Evolutionary conservation across 2,329 filamentous ascomycete species (phyloP).

Genomic region (Dendrostoma leiphaemia): DNA sequence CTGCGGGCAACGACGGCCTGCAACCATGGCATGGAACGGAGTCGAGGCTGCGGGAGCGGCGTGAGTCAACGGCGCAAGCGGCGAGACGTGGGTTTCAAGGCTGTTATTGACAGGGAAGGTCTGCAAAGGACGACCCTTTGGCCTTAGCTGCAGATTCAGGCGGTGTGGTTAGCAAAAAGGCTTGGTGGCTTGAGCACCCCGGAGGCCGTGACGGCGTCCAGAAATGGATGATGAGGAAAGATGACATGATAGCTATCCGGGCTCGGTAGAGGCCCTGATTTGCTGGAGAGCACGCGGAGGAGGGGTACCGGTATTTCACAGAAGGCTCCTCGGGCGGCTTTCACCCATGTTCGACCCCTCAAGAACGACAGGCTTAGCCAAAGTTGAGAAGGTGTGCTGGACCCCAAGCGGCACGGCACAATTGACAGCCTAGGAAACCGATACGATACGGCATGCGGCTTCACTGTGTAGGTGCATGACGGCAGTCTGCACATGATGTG

Average conservation of each 20-base stretch:
- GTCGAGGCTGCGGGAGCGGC: neutral
- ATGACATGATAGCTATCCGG: constrained; percentile 1
- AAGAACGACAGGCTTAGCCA: constrained; percentile 14
- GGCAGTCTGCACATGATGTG: too few species aligned
- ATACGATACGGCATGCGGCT: too few species aligned
- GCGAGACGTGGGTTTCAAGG: neutral
- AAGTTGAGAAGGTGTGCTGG: constrained; percentile 16
- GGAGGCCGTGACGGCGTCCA: neutral
- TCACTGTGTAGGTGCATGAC: too few species aligned
- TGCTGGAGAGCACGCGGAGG: neutral
- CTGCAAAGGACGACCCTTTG: neutral
- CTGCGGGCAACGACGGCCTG: too few species aligned
- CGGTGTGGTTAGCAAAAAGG: too few species aligned
- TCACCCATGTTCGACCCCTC: neutral
- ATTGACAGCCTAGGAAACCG: neutral
- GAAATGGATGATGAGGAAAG: too few species aligned
- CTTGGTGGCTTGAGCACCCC: neutral
- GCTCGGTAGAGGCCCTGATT: neutral
- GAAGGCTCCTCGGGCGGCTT: too few species aligned
- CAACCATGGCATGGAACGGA: neutral
- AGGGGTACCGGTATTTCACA: too few species aligned
- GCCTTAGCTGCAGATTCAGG: neutral
- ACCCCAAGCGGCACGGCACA: neutral
- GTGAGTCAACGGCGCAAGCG: constrained; percentile 4
- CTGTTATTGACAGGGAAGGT: neutral